Evolutionary conservation across 306 rosid species (phyloP).

Genomic region (Hippophae tibetana): DNA sequence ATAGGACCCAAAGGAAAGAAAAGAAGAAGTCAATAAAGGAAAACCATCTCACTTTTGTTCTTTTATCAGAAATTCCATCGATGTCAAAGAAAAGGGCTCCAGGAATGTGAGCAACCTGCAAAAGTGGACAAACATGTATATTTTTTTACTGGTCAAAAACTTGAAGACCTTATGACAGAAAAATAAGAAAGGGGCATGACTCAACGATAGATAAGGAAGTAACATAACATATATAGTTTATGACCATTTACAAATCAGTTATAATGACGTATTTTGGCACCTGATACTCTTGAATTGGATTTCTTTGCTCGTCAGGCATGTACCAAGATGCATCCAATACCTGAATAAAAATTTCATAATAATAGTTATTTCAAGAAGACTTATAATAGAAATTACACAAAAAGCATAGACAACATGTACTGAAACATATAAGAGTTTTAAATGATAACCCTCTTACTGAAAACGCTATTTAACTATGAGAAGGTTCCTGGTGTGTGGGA

Average conservation of each 20-base stretch:
- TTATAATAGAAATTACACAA: no score
- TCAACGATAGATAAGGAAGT: neutral
- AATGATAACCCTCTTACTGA: no score
- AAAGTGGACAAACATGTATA: constrained; percentile 5
- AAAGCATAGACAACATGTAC: no score
- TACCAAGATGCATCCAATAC: constrained; percentile 98
- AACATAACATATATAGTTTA: neutral
- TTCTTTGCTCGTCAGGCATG: constrained; percentile 97
- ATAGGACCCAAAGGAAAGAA: constrained; percentile 4
- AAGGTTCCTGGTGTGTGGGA: no score
- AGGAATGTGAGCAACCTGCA: constrained; percentile 94
- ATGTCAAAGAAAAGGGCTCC: constrained; percentile 97
- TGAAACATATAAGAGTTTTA: no score
- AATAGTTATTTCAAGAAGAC: neutral
- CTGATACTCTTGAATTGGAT: constrained; percentile 96
- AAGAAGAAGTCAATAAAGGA: constrained; percentile 1
- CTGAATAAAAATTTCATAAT: constrained; percentile 27
- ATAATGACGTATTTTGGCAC: constrained; percentile 22
- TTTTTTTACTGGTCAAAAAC: neutral
- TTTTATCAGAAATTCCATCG: constrained; percentile 81
- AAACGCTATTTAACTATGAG: no score
- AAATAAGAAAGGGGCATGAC: constrained; percentile 1
- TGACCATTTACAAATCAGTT: constrained; percentile 5
- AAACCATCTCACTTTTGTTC: constrained; percentile 49
- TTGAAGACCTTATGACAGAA: neutral